Percentiles rank a stretch among this genome's conserved stretches.
These are phyloP conservation scores for Debaryomyces subglobosus DNA, from an alignment of 1,139 yeast species.

Conservation along the genomic window DNA sequence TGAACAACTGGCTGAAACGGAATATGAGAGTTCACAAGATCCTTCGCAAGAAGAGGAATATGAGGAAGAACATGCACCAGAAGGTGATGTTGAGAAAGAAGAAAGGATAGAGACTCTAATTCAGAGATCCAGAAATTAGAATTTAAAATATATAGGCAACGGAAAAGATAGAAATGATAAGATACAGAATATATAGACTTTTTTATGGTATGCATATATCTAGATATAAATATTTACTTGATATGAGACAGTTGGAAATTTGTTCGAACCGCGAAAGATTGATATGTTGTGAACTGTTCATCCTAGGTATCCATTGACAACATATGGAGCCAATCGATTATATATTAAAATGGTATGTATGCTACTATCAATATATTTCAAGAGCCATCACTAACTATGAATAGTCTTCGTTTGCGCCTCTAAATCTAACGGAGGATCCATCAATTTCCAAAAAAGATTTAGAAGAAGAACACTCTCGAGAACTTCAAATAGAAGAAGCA, in stretches of 20 bases:
- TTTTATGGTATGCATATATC: no score
- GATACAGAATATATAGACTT: background rate
- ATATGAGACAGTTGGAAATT: background rate
- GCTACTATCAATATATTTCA: background rate
- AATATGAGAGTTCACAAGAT: background rate
- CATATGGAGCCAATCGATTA: background rate
- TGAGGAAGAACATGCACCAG: background rate
- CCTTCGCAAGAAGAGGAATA: background rate
- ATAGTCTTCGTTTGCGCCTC: constrained; percentile 74
- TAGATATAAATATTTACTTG: background rate
- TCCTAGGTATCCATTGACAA: background rate
- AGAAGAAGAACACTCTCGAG: constrained; percentile 90
- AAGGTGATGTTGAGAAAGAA: background rate
- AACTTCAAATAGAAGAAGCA: constrained; percentile 85
- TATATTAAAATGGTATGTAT: constrained; percentile 8
- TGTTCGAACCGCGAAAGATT: background rate
- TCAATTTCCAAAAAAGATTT: constrained; percentile 47
- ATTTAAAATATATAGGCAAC: background rate
- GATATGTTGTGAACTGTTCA: background rate
- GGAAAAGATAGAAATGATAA: background rate
- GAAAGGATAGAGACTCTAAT: background rate
- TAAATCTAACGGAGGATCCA: constrained; percentile 77
- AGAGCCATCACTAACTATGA: constrained; percentile 6
- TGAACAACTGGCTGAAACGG: background rate
- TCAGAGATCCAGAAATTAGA: background rate